Evolutionary conservation across 306 rosid genomes (phyloP).

Genomic region (Dalbergia oliveri): DNA sequence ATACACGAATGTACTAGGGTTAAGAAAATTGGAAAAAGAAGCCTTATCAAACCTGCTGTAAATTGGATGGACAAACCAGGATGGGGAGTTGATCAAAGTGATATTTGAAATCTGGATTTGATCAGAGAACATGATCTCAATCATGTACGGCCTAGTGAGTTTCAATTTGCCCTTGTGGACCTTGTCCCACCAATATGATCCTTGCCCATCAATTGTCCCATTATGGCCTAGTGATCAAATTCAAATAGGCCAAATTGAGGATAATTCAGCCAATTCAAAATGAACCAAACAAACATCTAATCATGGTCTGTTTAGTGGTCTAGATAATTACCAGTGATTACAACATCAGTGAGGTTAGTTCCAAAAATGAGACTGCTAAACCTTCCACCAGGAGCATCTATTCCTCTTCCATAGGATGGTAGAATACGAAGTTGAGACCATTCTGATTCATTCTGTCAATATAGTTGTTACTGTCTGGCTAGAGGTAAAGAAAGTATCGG

Average conservation of each 20-base stretch:
- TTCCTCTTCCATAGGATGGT: constrained; percentile 72
- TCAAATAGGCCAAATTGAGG: background rate
- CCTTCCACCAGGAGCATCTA: constrained; percentile 62
- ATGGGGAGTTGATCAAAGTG: constrained; percentile 73
- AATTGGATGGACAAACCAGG: constrained; percentile 73
- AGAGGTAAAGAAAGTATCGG: too few species aligned
- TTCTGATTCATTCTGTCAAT: constrained; percentile 61
- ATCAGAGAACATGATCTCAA: constrained; percentile 66
- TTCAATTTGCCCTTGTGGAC: constrained; percentile 39
- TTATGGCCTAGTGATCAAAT: constrained; percentile 64
- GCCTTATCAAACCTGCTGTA: constrained; percentile 57
- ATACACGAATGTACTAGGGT: background rate
- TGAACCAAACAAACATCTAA: background rate
- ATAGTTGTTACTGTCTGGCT: too few species aligned
- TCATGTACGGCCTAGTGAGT: constrained; percentile 59
- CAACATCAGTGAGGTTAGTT: constrained; percentile 74
- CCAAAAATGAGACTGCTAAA: constrained; percentile 68
- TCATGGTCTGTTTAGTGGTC: background rate
- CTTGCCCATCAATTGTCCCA: constrained; percentile 91
- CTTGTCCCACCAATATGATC: constrained; percentile 74
- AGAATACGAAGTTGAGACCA: constrained; percentile 54
- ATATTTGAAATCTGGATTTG: constrained; percentile 65
- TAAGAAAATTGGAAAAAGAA: background rate
- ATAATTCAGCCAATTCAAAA: background rate
- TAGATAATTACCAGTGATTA: constrained; percentile 67